phyloP scores from a whole-genome alignment of 1,284 basidiomycete species.

The Thelephora terrestris region DNA sequence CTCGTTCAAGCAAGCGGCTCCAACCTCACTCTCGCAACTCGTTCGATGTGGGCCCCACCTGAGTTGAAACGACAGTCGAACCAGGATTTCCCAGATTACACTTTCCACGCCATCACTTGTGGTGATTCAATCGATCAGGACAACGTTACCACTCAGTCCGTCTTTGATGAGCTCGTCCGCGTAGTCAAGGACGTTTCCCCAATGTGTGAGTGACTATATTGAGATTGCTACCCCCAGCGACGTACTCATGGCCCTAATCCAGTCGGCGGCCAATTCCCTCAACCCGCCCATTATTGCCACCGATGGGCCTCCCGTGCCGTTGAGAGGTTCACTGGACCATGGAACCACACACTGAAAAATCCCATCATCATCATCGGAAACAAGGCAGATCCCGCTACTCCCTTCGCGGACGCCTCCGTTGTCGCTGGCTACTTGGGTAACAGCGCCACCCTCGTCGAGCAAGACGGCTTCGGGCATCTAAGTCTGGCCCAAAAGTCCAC shows the following conservation, averaged over 20 bases:
- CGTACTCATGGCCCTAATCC: not conserved
- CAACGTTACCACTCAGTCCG: conserved; percentile 8
- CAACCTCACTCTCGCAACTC: not conserved
- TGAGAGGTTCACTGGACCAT: conserved; percentile 20
- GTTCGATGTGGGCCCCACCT: too few relatives aligned
- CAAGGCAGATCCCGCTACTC: conserved; percentile 15
- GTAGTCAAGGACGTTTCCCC: conserved; percentile 10
- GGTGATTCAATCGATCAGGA: conserved; percentile 10
- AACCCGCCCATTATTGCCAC: conserved; percentile 18
- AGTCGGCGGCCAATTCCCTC: conserved; percentile 9
- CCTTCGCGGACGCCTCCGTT: conserved; percentile 10
- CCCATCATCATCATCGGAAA: conserved; percentile 21
- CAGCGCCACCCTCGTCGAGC: conserved; percentile 10
- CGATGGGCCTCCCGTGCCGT: conserved; percentile 17
- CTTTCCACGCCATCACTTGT: conserved; percentile 8
- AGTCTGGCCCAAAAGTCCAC: too few relatives aligned
- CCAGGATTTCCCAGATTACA: conserved; percentile 4
- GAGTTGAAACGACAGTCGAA: too few relatives aligned
- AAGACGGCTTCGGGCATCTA: conserved; percentile 12
- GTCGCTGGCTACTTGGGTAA: conserved; percentile 11
- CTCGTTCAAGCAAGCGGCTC: not conserved
- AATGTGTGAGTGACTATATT: conserved; percentile 9
- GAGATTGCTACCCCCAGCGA: not conserved
- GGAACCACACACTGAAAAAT: conserved; percentile 19
- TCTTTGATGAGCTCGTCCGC: conserved; percentile 12